Conservation (phyloP, 208 protist species). For the Trypanosoma melophagium region DNA sequence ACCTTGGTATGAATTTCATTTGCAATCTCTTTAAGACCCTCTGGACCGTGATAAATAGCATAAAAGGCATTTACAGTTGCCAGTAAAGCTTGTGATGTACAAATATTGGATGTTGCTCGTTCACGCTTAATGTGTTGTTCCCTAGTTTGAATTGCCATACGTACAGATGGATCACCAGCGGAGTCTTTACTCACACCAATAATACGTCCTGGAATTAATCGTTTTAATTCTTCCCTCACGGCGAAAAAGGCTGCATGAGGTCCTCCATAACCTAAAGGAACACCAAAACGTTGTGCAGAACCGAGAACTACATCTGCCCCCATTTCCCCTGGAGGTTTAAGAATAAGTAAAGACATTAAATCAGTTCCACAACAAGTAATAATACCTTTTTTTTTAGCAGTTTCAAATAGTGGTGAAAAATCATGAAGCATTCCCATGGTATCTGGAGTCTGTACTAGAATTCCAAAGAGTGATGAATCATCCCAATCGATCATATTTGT, state of each 20-base stretch:
- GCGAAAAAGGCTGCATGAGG: slow-evolving; percentile 98
- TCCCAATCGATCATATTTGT: slow-evolving; percentile 53
- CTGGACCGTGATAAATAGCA: slow-evolving; percentile 96
- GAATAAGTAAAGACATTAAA: slow-evolving; percentile 91
- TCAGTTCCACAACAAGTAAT: slow-evolving; percentile 90
- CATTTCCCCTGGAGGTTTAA: slow-evolving; percentile 93
- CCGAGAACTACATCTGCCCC: slow-evolving; percentile 95
- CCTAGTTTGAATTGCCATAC: slow-evolving; percentile 97
- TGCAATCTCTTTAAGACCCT: slow-evolving; percentile 93
- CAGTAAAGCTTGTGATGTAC: slow-evolving; percentile 97
- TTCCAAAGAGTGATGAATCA: slow-evolving; percentile 70
- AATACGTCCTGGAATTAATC: slow-evolving; percentile 94
- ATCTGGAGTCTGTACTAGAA: slow-evolving; percentile 95
- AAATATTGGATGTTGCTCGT: slow-evolving; percentile 96
- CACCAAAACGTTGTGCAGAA: slow-evolving; percentile 95
- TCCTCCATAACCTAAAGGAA: slow-evolving; percentile 94
- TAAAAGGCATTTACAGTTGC: slow-evolving; percentile 97
- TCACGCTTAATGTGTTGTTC: slow-evolving; percentile 99
- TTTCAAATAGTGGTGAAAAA: slow-evolving; percentile 65
- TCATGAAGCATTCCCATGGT: slow-evolving; percentile 88
- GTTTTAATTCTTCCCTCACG: slow-evolving; percentile 83
- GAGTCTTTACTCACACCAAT: slow-evolving; percentile 95
- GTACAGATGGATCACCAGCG: slow-evolving; percentile 86
- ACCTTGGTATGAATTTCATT: slow-evolving; percentile 85
- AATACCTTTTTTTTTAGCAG: slow-evolving; percentile 54